Evolutionary conservation across 2,329 filamentous ascomycete genomes (phyloP), one percentile per base, ranked within the genome.

Genomic region (Sclerotinia borealis): DNA sequence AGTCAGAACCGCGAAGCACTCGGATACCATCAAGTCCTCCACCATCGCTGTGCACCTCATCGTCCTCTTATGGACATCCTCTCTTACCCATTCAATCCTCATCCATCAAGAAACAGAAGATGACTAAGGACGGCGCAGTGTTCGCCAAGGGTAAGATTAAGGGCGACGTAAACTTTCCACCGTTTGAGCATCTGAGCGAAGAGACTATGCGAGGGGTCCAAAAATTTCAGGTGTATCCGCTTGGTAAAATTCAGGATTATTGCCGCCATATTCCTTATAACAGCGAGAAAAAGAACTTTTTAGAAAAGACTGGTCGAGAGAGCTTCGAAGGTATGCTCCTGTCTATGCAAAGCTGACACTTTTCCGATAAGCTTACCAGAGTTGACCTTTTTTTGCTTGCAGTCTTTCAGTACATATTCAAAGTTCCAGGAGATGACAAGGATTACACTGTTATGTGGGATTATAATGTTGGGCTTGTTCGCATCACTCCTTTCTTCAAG

Each of bases 401-500:
- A 95, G 91, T 92, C 31, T 93, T 93, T 74, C 86, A 92, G 70
- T 98, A 97, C 76, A 86, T 85, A 41, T 97, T 96, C 79, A 84
- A 81, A 69, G 75, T 89, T 4, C 90, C 90, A 0, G 85, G 81
- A 13, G 84, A 89, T 51, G 82, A 87, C 2, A 82, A 81, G 67
- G 80, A 84, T 59, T 93, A 89, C 74, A 85, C 84, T 0, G 87
- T 98, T 65, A 92, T 97, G 85, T 99, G 95, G 95, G 95, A 99
- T 76, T 97, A 97, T 78, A 93, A 96, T 71, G 86, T 93, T 66
- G 95, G 95, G 10, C 86, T 98, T 36, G 93, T 98, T 66, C 88
- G 93, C 66, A 96, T 96, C 76, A 97, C 93, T 2, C 90, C 92
- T 34, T 91, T 98, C 74, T 98, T 98, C 83, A 96, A 96, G 76